Conservation (phyloP, 306 rosid species). For the Trifolium dubium region DNA sequence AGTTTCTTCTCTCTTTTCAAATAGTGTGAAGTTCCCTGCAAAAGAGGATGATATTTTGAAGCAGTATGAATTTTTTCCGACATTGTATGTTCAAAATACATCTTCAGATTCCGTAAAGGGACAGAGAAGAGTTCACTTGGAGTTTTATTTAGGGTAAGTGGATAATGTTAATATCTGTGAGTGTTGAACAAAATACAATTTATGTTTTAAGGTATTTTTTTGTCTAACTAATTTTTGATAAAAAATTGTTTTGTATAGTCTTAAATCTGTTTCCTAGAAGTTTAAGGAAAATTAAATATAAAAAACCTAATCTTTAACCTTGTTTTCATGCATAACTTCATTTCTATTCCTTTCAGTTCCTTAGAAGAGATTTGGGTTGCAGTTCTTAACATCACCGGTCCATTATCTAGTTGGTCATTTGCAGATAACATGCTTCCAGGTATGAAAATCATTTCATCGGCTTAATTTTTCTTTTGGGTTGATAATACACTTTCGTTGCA, state of each 20-base stretch:
- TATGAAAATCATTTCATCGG: conserved; percentile 37
- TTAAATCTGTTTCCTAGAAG: too few relatives aligned
- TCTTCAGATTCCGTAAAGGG: conserved; percentile 50
- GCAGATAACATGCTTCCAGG: conserved; percentile 86
- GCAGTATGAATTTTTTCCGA: conserved; percentile 66
- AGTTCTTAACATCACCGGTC: conserved; percentile 93
- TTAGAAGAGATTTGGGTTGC: conserved; percentile 92
- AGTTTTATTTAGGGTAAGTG: conserved; percentile 89
- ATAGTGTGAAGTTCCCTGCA: conserved; percentile 82
- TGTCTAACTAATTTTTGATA: too few relatives aligned
- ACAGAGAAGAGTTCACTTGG: conserved; percentile 72
- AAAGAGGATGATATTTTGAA: conserved; percentile 54
- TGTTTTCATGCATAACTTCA: conserved; percentile 4
- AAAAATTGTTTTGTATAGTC: too few relatives aligned
- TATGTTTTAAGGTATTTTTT: conserved; percentile 29
- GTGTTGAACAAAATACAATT: conserved; percentile 18
- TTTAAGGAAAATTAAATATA: too few relatives aligned
- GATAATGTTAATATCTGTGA: conserved; percentile 25
- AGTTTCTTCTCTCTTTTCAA: conserved; percentile 75
- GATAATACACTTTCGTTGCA: conserved; percentile 31
- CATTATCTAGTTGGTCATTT: conserved; percentile 97
- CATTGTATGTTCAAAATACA: conserved; percentile 55
- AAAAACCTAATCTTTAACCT: neutral
- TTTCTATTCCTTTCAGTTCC: conserved; percentile 61
- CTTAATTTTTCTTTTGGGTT: conserved; percentile 16